A percentile compares a stretch with the other conserved stretches of the same genome.
These are phyloP conservation scores for Ustilago sp. DNA, from an alignment of 1,284 basidiomycete species.

Conservation along the genomic window DNA sequence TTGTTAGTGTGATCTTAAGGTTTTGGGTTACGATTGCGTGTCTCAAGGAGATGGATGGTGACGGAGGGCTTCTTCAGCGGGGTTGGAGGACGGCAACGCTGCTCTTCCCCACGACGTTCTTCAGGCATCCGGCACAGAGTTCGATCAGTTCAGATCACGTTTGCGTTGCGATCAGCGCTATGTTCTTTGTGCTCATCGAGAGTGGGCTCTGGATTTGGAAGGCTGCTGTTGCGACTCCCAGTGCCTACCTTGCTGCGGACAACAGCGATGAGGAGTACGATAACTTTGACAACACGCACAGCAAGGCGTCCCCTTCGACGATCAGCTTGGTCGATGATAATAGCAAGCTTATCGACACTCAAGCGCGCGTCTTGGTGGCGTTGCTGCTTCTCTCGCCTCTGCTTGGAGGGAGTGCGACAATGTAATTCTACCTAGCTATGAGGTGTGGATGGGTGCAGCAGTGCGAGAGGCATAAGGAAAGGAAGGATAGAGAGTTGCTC, in stretches of 20 bases:
- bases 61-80: slow-evolving; percentile 2
- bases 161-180: slow-evolving; percentile 34
- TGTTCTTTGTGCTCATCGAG: slow-evolving; percentile 38
- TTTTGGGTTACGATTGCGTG: slow-evolving; percentile 21
- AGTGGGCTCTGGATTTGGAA: slow-evolving; percentile 48
- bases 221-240: slow-evolving; percentile 28
- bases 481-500: slow-evolving; percentile 11
- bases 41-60: slow-evolving; percentile 7
- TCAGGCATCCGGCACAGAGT: slow-evolving; percentile 46
- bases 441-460: slow-evolving; percentile 35
- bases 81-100: slow-evolving; percentile 13
- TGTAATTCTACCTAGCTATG: slow-evolving; percentile 39
- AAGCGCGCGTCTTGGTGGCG: slow-evolving; percentile 21
- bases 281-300: not conserved
- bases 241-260: not conserved
- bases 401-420: slow-evolving; percentile 37
- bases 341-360: slow-evolving; percentile 36
- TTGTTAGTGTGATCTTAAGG: slow-evolving; percentile 28
- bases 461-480: slow-evolving; percentile 8
- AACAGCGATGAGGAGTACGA: not conserved
- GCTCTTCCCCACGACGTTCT: slow-evolving; percentile 41
- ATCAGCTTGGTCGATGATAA: slow-evolving; percentile 20
- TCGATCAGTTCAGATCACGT: slow-evolving; percentile 54
- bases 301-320: not conserved
- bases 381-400: slow-evolving; percentile 35